These are phyloP conservation scores for Crucibulum cyathiforme DNA, from an alignment of 1,284 basidiomycete genomes.

Conservation along the genomic window DNA sequence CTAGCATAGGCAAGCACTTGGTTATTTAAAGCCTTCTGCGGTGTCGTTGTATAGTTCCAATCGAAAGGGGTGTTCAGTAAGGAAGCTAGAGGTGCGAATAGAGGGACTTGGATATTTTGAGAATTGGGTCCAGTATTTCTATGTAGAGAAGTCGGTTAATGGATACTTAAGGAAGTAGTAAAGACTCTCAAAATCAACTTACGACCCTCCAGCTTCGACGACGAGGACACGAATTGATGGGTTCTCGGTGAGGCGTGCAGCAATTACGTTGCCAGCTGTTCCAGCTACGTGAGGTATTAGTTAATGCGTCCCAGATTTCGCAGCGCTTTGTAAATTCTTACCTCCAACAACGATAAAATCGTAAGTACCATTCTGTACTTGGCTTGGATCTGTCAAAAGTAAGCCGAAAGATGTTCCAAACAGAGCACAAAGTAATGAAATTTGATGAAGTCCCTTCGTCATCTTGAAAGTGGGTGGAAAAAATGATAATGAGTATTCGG, in stretches of 20 bases:
- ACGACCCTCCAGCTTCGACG: conserved; percentile 32
- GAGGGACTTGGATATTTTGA: conserved; percentile 4
- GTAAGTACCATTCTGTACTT: not conserved
- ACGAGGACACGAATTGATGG: conserved; percentile 19
- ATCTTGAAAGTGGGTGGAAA: too few relatives aligned
- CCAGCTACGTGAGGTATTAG: conserved; percentile 11
- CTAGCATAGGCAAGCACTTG: conserved; percentile 16
- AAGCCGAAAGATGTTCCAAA: too few relatives aligned
- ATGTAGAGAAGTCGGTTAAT: too few relatives aligned
- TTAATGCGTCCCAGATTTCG: not conserved
- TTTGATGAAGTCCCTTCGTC: too few relatives aligned
- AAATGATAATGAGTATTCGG: too few relatives aligned
- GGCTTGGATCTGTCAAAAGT: too few relatives aligned
- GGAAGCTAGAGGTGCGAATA: not conserved
- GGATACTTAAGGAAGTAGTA: not conserved
- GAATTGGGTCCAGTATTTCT: too few relatives aligned
- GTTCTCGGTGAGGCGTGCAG: conserved; percentile 27
- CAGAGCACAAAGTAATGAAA: too few relatives aligned
- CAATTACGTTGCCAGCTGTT: conserved; percentile 28
- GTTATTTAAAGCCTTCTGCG: conserved; percentile 15
- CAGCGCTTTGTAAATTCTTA: not conserved
- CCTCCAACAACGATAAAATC: conserved; percentile 23
- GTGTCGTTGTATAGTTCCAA: conserved; percentile 27
- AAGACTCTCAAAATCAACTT: not conserved
- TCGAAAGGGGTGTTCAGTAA: conserved; percentile 5